Evolutionary conservation across 768 basidiomycete genomes (phyloP).

Genomic region (Russula emetica): DNA sequence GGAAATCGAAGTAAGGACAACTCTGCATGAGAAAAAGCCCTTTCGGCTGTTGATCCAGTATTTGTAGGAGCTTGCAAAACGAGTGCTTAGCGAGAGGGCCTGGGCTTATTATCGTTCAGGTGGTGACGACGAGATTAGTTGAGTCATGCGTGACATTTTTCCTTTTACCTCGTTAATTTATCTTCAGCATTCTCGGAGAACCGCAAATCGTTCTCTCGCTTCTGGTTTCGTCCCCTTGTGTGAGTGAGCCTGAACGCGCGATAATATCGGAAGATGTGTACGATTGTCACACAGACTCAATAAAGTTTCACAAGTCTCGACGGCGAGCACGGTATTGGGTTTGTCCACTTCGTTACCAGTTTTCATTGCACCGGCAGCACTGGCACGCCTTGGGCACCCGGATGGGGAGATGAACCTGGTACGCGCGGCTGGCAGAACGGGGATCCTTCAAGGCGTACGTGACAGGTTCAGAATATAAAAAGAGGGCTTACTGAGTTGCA

Average conservation of each 20-base stretch:
- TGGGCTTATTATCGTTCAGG: slow-evolving; percentile 35
- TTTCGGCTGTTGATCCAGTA: neutral
- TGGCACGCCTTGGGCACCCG: slow-evolving; percentile 44
- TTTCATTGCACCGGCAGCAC: slow-evolving; percentile 42
- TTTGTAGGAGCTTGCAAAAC: slow-evolving; percentile 30
- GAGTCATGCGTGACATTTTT: neutral
- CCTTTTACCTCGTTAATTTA: neutral
- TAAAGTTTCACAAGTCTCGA: slow-evolving; percentile 31
- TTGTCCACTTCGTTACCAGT: slow-evolving; percentile 36
- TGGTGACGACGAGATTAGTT: slow-evolving; percentile 33
- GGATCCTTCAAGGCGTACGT: slow-evolving; percentile 47
- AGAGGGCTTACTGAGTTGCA: neutral
- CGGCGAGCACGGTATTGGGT: slow-evolving; percentile 30
- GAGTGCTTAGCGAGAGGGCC: slow-evolving; percentile 31
- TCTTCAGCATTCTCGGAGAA: slow-evolving; percentile 30
- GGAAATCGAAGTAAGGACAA: slow-evolving; percentile 31
- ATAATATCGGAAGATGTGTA: neutral
- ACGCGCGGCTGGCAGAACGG: slow-evolving; percentile 41
- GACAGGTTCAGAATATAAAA: neutral
- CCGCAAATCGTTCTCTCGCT: slow-evolving; percentile 30
- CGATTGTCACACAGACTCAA: slow-evolving; percentile 28
- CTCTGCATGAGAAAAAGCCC: neutral
- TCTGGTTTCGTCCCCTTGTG: slow-evolving; percentile 91
- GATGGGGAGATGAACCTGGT: slow-evolving; percentile 47
- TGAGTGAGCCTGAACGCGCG: slow-evolving; percentile 8